phyloP scores from a whole-genome alignment of 2,329 filamentous ascomycete genomes.

The Eutypella sp. region DNA sequence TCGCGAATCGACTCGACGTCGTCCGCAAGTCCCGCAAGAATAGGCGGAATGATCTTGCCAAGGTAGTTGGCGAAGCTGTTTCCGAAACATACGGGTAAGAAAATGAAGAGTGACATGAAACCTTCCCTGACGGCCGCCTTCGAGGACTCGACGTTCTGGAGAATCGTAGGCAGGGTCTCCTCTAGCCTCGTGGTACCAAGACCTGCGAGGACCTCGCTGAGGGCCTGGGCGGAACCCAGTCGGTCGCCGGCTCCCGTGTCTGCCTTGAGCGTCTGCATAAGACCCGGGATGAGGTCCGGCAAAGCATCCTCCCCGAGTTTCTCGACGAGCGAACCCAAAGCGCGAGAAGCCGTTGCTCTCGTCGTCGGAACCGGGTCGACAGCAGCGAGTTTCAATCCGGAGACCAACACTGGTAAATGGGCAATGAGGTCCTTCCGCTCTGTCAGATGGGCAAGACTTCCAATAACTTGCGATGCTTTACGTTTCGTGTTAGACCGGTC shows the following conservation, averaged over 20 bases:
- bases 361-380: constrained; percentile 97
- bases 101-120: constrained; percentile 99
- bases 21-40: constrained; percentile 88
- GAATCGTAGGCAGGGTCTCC: constrained; percentile 90
- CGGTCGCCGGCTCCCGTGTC: constrained; percentile 95
- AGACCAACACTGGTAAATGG: constrained; percentile 87
- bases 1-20: constrained; percentile 96
- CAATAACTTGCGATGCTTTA: constrained; percentile 96
- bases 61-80: constrained; percentile 98
- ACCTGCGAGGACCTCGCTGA: constrained; percentile 92
- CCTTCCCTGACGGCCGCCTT: constrained; percentile 91
- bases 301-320: constrained; percentile 96
- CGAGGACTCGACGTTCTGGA: constrained; percentile 90
- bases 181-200: constrained; percentile 88
- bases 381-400: constrained; percentile 80
- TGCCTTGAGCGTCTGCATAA: constrained; percentile 97
- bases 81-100: constrained; percentile 96
- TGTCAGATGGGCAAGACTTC: constrained; percentile 92
- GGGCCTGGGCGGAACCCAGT: constrained; percentile 90
- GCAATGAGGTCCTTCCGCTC: constrained; percentile 90
- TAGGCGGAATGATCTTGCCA: constrained; percentile 90
- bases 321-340: constrained; percentile 92
- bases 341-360: constrained; percentile 91
- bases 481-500: constrained; percentile 93
- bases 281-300: constrained; percentile 91